Percentiles rank a stretch among this genome's conserved stretches.
phyloP scores from a whole-genome alignment of 768 basidiomycete species.

The Hygrocybe coccinea region DNA sequence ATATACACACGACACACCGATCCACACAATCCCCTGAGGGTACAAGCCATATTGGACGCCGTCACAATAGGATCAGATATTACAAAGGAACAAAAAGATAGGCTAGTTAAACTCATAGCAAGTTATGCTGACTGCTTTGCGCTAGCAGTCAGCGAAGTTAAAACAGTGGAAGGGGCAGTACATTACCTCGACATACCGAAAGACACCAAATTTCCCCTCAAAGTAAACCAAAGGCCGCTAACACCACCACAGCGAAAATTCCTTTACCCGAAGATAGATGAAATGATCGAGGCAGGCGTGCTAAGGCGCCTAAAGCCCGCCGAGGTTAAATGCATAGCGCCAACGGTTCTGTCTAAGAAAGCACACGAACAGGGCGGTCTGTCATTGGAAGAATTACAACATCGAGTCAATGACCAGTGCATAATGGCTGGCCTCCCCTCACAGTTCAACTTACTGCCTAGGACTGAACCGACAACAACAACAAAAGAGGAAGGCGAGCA shows the following conservation, averaged over 20 bases:
- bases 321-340: constrained; percentile 33
- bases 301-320: constrained; percentile 22
- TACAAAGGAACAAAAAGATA: constrained; percentile 21
- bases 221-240: constrained; percentile 29
- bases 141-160: no score
- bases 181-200: constrained; percentile 32
- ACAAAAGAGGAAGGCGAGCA: not conserved
- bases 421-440: constrained; percentile 19
- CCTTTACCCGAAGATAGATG: no score
- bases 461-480: constrained; percentile 5
- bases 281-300: no score
- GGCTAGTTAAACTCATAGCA: no score
- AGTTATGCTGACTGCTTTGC: no score
- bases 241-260: constrained; percentile 34
- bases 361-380: constrained; percentile 28
- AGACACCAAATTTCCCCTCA: constrained; percentile 26
- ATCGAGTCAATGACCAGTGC: constrained; percentile 33
- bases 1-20: no score
- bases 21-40: no score
- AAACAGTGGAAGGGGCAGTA: no score
- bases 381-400: constrained; percentile 30
- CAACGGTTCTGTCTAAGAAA: constrained; percentile 36
- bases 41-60: no score
- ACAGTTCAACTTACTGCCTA: constrained; percentile 19
- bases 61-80: constrained; percentile 38